Percentiles rank a stretch among this genome's conserved stretches.
Evolutionary conservation across 495 filamentous ascomycete genomes (phyloP).

Genomic region (Penicillium coffeae): DNA sequence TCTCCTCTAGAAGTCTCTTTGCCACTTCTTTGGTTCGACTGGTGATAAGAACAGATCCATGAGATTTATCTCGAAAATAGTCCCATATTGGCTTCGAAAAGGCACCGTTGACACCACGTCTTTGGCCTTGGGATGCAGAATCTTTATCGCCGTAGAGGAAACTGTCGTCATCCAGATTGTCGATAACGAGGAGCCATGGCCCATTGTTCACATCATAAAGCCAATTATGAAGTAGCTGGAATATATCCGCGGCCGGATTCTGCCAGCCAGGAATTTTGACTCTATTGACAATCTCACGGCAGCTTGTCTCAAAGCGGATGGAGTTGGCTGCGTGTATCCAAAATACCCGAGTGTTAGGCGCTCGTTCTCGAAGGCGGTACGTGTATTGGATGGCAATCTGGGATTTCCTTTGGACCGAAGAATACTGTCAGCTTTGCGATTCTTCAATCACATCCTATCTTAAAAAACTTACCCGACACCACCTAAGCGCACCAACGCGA

Average conservation of each 20-base stretch:
- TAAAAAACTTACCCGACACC: conserved; percentile 2
- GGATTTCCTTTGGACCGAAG: conserved; percentile 24
- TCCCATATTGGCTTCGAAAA: too few relatives aligned
- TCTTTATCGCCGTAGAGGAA: conserved; percentile 18
- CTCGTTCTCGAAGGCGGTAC: conserved; percentile 32
- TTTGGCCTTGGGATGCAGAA: neutral
- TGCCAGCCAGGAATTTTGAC: conserved; percentile 31
- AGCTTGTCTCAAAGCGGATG: conserved; percentile 38
- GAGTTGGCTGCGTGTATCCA: conserved; percentile 25
- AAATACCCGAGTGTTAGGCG: conserved; percentile 43
- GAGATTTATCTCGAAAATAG: too few relatives aligned
- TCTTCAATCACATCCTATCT: too few relatives aligned
- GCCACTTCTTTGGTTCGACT: too few relatives aligned
- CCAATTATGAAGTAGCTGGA: conserved; percentile 36
- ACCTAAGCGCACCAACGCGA: conserved; percentile 1
- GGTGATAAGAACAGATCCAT: too few relatives aligned
- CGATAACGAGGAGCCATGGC: conserved; percentile 1
- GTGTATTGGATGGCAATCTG: conserved; percentile 38
- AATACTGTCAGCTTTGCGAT: neutral
- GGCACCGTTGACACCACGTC: neutral
- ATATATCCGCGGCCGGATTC: conserved; percentile 35
- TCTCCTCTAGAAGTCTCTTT: too few relatives aligned
- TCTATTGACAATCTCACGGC: conserved; percentile 33
- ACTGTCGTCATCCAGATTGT: conserved; percentile 8
- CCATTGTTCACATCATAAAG: conserved; percentile 23